phyloP scores from a whole-genome alignment of 805 yeast species.

The Cyberlindnera lachancei region DNA sequence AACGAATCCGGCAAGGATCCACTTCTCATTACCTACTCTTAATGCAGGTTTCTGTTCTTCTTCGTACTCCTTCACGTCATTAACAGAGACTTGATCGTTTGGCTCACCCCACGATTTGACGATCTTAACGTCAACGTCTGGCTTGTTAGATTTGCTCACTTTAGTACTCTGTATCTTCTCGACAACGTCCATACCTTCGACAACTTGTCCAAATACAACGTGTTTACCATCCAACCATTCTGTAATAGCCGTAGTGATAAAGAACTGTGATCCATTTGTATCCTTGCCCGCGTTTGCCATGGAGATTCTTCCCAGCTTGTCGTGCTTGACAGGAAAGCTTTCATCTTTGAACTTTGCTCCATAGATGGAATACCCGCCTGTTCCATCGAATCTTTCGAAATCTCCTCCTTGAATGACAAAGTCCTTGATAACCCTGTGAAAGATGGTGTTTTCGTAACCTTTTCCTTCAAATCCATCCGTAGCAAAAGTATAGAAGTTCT shows the following conservation, averaged over 20 bases:
- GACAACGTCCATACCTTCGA: conserved; percentile 53
- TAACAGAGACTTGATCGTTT: conserved; percentile 13
- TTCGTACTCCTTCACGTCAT: conserved; percentile 15
- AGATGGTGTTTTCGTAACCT: conserved; percentile 50
- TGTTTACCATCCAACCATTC: conserved; percentile 47
- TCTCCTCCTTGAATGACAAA: conserved; percentile 91
- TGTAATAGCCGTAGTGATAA: conserved; percentile 51
- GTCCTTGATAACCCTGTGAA: conserved; percentile 67
- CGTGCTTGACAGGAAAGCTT: conserved; percentile 60
- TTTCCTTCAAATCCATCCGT: conserved; percentile 19
- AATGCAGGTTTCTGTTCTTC: conserved; percentile 11
- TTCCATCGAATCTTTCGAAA: conserved; percentile 55
- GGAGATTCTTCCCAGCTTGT: conserved; percentile 59
- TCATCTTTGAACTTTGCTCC: conserved; percentile 74
- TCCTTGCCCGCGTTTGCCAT: conserved; percentile 68
- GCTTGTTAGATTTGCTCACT: conserved; percentile 35
- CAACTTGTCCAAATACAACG: conserved; percentile 75
- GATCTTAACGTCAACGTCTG: conserved; percentile 37
- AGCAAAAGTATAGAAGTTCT: conserved; percentile 49
- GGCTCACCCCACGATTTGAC: conserved; percentile 25
- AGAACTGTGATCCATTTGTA: conserved; percentile 66
- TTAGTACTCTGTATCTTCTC: conserved; percentile 51
- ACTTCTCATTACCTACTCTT: conserved; percentile 6
- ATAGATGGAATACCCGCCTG: conserved; percentile 75
- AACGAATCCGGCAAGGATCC: conserved; percentile 13